Conservation (phyloP, 1,139 yeast genomes). For the Kazachstania sp. region DNA sequence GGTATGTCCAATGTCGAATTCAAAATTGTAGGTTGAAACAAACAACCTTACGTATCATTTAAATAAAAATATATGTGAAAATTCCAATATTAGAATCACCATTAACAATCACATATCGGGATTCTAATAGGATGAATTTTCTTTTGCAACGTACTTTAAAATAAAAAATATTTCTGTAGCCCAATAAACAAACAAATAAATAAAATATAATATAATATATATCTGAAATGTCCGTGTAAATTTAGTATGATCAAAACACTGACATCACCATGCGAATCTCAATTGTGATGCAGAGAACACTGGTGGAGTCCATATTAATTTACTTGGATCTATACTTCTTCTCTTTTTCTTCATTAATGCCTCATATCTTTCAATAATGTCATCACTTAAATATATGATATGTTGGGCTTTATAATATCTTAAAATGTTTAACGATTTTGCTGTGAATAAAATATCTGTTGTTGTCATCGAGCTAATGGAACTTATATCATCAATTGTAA, state of each 20-base stretch:
- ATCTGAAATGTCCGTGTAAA: not conserved
- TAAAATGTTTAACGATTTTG: constrained; percentile 82
- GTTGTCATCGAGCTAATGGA: constrained; percentile 89
- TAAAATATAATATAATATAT: not conserved
- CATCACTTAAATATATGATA: constrained; percentile 83
- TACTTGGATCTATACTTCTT: constrained; percentile 65
- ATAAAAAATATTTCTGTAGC: no score
- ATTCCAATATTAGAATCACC: not conserved
- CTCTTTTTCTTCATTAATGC: constrained; percentile 64
- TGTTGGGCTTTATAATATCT: constrained; percentile 95
- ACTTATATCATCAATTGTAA: constrained; percentile 89
- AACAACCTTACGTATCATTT: not conserved
- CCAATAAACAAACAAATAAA: not conserved
- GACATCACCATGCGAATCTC: constrained; percentile 76
- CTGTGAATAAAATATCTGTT: constrained; percentile 86
- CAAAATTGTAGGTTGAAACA: constrained; percentile 26
- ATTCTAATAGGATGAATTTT: no score
- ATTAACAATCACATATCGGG: not conserved
- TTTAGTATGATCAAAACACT: not conserved
- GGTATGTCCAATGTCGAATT: constrained; percentile 42
- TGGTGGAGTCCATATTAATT: constrained; percentile 89
- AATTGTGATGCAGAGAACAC: constrained; percentile 92
- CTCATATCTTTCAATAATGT: constrained; percentile 67
- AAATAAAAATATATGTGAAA: not conserved
- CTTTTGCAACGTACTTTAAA: no score